Evolutionary conservation across 2,329 filamentous ascomycete genomes (phyloP).

Genomic region (Aspergillus sergii): DNA sequence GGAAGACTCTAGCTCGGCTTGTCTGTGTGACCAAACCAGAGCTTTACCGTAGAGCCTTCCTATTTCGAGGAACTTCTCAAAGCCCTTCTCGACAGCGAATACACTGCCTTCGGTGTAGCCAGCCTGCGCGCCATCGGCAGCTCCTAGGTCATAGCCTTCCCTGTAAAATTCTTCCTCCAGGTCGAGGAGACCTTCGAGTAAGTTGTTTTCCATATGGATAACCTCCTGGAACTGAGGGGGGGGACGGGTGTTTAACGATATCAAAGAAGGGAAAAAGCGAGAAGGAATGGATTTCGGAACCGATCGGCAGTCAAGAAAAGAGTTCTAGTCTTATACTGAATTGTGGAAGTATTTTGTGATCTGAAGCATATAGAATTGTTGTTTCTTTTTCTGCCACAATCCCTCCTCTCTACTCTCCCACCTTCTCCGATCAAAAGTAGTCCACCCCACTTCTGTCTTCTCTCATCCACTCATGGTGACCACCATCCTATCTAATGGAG

Average conservation of each 20-base stretch:
- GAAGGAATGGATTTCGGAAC: background rate
- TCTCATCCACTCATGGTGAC: background rate
- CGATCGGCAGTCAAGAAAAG: background rate
- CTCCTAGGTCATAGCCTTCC: slow-evolving; percentile 76
- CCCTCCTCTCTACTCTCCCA: background rate
- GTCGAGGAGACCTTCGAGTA: slow-evolving; percentile 60
- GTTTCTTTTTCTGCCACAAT: background rate
- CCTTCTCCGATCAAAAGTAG: background rate
- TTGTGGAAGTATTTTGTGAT: background rate
- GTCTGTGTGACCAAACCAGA: slow-evolving; percentile 78
- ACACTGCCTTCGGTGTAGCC: slow-evolving; percentile 86
- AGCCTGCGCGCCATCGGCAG: slow-evolving; percentile 72
- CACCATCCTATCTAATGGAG: background rate
- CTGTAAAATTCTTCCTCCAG: slow-evolving; percentile 74
- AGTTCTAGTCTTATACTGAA: background rate
- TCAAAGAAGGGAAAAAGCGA: background rate
- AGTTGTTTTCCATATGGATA: slow-evolving; percentile 51
- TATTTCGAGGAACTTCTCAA: slow-evolving; percentile 84
- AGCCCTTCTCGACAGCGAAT: slow-evolving; percentile 89
- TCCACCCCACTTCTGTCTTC: background rate
- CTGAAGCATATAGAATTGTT: background rate
- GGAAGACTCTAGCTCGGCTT: slow-evolving; percentile 45
- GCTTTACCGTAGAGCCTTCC: slow-evolving; percentile 78
- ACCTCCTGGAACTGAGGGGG: background rate
- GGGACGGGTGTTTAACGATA: slow-evolving; percentile 2